These are phyloP conservation scores for Spongospora subterranea DNA, from an alignment of 208 protist genomes.

Conservation along the genomic window DNA sequence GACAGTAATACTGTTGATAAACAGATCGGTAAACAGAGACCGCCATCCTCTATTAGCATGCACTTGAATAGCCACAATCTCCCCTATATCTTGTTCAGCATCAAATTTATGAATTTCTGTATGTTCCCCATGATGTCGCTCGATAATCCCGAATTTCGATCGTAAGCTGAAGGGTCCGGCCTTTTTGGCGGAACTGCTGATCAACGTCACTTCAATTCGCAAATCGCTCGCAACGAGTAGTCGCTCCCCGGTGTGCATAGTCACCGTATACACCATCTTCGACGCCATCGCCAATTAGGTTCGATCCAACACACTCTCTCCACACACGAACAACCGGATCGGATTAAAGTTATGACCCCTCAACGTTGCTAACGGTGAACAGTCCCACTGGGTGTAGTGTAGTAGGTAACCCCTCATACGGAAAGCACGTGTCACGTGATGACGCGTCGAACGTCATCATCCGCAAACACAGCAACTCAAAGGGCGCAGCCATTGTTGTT, in stretches of 20 bases:
- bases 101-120: neutral
- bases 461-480: too few relatives aligned
- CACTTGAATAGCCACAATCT: neutral
- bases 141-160: neutral
- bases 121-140: conserved; percentile 30
- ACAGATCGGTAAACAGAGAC: neutral
- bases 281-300: conserved; percentile 35
- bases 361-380: too few relatives aligned
- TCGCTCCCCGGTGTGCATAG: neutral
- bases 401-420: too few relatives aligned
- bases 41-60: neutral
- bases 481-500: too few relatives aligned
- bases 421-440: too few relatives aligned
- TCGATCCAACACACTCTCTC: too few relatives aligned
- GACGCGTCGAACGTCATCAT: too few relatives aligned
- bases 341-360: too few relatives aligned
- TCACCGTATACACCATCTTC: neutral
- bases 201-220: neutral
- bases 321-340: too few relatives aligned
- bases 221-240: neutral
- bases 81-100: neutral
- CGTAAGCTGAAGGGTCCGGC: conserved; percentile 29
- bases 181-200: neutral
- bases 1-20: conserved; percentile 1
- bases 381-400: too few relatives aligned